phyloP scores from a whole-genome alignment of 2,329 filamentous ascomycete species.

The Taxawa tesnikishii region DNA sequence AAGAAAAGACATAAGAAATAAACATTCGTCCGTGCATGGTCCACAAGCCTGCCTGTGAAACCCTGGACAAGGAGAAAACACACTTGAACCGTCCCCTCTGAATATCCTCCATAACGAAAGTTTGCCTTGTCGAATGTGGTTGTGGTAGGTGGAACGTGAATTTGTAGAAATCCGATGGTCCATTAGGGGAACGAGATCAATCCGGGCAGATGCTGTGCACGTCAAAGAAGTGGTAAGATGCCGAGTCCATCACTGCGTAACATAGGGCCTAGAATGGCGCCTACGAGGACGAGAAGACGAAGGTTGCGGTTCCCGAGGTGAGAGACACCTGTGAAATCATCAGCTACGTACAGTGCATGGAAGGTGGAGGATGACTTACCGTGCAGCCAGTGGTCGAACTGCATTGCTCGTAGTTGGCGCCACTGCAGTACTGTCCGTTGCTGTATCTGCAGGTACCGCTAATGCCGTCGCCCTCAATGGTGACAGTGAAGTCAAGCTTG shows the following conservation, averaged over 20 bases:
- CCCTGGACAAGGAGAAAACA: too few species aligned
- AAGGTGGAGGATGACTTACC: conserved; percentile 43
- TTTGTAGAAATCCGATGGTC: background rate
- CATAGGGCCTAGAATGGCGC: background rate
- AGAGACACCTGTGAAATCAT: conserved; percentile 31
- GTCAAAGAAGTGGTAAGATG: background rate
- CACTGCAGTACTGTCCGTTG: conserved; percentile 49
- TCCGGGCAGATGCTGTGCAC: background rate
- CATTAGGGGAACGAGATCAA: background rate
- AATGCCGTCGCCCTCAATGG: conserved; percentile 55
- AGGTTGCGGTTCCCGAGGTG: conserved; percentile 36
- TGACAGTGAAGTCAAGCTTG: conserved; percentile 65
- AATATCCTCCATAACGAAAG: background rate
- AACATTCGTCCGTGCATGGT: background rate
- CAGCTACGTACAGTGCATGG: conserved; percentile 9
- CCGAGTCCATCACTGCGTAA: background rate
- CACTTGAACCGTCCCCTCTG: background rate
- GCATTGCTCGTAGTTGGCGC: conserved; percentile 31
- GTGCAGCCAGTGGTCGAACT: conserved; percentile 58
- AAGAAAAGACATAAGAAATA: background rate
- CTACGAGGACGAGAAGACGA: conserved; percentile 25
- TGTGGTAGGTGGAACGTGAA: background rate
- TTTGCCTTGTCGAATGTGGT: background rate
- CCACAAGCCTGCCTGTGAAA: too few species aligned
- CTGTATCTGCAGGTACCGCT: conserved; percentile 52